A percentile compares a stretch with the other conserved stretches of the same genome.
phyloP scores from a whole-genome alignment of 2,329 filamentous ascomycete species.

The Apiospora phragmitis region DNA sequence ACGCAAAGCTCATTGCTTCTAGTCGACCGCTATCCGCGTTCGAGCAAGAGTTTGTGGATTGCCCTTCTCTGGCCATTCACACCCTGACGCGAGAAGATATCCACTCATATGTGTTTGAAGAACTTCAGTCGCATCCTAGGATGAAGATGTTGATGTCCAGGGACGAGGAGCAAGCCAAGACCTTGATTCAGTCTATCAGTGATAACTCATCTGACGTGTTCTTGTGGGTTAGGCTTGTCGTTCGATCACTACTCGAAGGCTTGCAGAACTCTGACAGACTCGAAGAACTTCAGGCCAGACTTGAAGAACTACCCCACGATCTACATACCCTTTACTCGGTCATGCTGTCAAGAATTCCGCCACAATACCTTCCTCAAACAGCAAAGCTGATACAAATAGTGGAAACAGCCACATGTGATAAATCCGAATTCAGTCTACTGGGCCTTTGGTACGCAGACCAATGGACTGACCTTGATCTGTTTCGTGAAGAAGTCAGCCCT shows the following conservation, averaged over 20 bases:
- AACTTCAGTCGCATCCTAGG: slow-evolving; percentile 15
- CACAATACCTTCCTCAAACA: slow-evolving; percentile 10
- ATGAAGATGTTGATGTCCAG: slow-evolving; percentile 16
- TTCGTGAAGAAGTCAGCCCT: slow-evolving; percentile 10
- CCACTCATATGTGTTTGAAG: slow-evolving; percentile 16
- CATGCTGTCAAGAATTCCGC: slow-evolving; percentile 17
- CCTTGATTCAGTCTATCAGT: slow-evolving; percentile 16
- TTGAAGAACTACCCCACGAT: slow-evolving; percentile 21
- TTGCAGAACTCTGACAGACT: slow-evolving; percentile 22
- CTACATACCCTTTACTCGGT: slow-evolving; percentile 21
- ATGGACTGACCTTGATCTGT: slow-evolving; percentile 15
- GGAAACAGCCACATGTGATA: not conserved
- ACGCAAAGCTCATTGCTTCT: slow-evolving; percentile 23
- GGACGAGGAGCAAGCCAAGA: slow-evolving; percentile 6
- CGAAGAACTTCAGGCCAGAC: slow-evolving; percentile 17
- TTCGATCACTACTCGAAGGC: slow-evolving; percentile 19
- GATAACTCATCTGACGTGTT: slow-evolving; percentile 21
- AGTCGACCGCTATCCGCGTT: slow-evolving; percentile 22
- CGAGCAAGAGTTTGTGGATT: slow-evolving; percentile 16
- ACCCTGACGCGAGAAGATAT: slow-evolving; percentile 23
- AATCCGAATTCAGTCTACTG: slow-evolving; percentile 14
- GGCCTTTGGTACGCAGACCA: slow-evolving; percentile 23
- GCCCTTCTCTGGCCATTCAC: slow-evolving; percentile 19
- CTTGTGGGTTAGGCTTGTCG: slow-evolving; percentile 23
- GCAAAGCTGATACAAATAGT: not conserved